Conservation (phyloP, 2,329 filamentous ascomycete genomes). For the Eutypella sp. region DNA sequence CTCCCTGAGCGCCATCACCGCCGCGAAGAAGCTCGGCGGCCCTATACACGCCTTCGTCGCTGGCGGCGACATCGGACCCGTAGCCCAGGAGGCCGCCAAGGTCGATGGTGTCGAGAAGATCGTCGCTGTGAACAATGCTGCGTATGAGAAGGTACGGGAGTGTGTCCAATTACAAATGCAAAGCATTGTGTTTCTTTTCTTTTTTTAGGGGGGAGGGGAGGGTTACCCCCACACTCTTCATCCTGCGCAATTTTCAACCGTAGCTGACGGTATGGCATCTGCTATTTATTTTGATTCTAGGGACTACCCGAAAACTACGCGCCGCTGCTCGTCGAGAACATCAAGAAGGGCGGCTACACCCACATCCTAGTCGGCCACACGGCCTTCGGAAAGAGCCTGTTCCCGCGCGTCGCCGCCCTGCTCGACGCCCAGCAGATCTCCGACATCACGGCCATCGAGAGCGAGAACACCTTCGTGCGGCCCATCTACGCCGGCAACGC, state of each 20-base stretch:
- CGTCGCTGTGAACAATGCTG: conserved; percentile 77
- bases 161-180: no score
- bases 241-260: no score
- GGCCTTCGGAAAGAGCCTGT: conserved; percentile 91
- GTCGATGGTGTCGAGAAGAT: conserved; percentile 89
- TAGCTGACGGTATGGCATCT: no score
- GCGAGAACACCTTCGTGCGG: conserved; percentile 89
- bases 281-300: no score
- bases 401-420: conserved; percentile 86
- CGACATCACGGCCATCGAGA: conserved; percentile 81
- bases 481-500: conserved; percentile 98
- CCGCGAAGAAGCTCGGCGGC: conserved; percentile 81
- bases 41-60: conserved; percentile 83
- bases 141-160: conserved; percentile 78
- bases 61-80: conserved; percentile 68
- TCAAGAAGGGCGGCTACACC: conserved; percentile 91
- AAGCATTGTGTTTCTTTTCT: no score
- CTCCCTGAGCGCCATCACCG: conserved; percentile 79
- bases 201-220: no score
- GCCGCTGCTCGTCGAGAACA: conserved; percentile 89
- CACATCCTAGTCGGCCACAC: conserved; percentile 89
- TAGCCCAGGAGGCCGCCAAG: conserved; percentile 81
- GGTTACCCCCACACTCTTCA: neutral
- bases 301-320: conserved; percentile 91
- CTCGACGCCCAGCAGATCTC: conserved; percentile 91